These are phyloP conservation scores for Ceriops decandra DNA, from an alignment of 345 rosid species.

Conservation along the genomic window DNA sequence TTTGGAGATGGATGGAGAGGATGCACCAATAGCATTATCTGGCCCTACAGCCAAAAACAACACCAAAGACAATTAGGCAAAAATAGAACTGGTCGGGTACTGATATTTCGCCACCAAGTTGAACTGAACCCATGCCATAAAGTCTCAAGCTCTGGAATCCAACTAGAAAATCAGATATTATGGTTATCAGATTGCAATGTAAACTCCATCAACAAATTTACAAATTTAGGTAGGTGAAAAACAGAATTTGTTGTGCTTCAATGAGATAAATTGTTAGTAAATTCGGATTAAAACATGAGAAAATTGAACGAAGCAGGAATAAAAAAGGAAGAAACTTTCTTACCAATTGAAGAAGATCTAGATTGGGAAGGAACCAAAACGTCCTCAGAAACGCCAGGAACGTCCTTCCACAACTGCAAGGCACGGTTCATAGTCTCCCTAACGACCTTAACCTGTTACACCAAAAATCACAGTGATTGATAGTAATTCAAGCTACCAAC, in stretches of 20 bases:
- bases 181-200: background rate
- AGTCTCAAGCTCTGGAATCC: background rate
- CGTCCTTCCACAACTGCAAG: slow-evolving; percentile 70
- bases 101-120: background rate
- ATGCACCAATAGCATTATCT: slow-evolving; percentile 51
- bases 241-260: background rate
- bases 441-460: slow-evolving; percentile 69
- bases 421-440: slow-evolving; percentile 85
- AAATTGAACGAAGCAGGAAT: background rate
- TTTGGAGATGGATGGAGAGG: slow-evolving; percentile 43
- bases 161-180: background rate
- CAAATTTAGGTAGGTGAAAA: background rate
- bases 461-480: background rate
- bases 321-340: slow-evolving; percentile 8
- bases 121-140: background rate
- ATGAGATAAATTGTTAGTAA: background rate
- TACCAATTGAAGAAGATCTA: slow-evolving; percentile 44
- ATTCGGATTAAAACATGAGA: background rate
- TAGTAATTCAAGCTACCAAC: background rate
- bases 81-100: background rate
- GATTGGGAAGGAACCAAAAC: slow-evolving; percentile 37
- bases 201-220: background rate
- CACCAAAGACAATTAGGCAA: slow-evolving; percentile 10
- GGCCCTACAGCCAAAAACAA: slow-evolving; percentile 28
- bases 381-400: slow-evolving; percentile 45